These are phyloP conservation scores for Russula virescens DNA, from an alignment of 768 basidiomycete genomes.

Conservation along the genomic window DNA sequence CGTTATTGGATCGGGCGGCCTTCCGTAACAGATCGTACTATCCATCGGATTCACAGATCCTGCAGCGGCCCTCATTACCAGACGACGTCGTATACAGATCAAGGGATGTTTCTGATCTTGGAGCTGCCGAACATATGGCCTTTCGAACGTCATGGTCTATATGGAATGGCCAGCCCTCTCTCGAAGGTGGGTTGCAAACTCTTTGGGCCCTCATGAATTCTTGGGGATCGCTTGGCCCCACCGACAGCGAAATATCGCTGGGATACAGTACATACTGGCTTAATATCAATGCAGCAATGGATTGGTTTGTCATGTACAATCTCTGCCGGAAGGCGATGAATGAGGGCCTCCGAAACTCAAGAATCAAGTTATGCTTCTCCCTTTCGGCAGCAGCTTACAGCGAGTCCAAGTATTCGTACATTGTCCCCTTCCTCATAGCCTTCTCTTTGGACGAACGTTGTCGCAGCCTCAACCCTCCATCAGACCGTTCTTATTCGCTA, in stretches of 20 bases:
- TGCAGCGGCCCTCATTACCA: not conserved
- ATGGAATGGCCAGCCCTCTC: not conserved
- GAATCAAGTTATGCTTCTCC: not conserved
- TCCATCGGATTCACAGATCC: not conserved
- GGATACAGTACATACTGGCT: slow-evolving; percentile 16
- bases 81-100: slow-evolving; percentile 1
- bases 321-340: not conserved
- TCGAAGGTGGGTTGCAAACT: not conserved
- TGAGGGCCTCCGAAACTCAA: not conserved
- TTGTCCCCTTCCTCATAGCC: not conserved
- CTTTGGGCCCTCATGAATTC: not conserved
- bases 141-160: slow-evolving; percentile 8
- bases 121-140: not conserved
- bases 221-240: not conserved
- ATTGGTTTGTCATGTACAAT: slow-evolving; percentile 9
- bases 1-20: not conserved
- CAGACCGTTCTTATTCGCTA: not conserved
- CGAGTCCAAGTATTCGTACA: not conserved
- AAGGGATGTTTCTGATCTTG: not conserved
- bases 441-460: not conserved
- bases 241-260: not conserved
- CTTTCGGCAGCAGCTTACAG: slow-evolving; percentile 5
- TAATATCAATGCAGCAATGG: not conserved
- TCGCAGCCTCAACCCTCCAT: not conserved
- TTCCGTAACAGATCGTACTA: not conserved